Evolutionary conservation across 2,329 filamentous ascomycete genomes (phyloP), one percentile per base, ranked within the genome.

Genomic region (Passalora sequoiae): DNA sequence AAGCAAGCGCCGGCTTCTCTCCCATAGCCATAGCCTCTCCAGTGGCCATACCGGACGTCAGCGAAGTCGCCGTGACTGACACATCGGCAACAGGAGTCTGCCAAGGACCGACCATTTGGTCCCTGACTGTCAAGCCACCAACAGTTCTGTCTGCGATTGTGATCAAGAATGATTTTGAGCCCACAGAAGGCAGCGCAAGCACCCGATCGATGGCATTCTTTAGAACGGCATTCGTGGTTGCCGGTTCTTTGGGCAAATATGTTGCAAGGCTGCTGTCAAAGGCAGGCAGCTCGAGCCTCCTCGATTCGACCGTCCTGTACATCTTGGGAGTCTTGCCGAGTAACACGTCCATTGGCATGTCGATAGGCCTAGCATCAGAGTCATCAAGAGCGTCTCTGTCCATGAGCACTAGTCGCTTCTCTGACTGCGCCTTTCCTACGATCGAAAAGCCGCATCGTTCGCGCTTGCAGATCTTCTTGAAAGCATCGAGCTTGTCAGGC

Each of bases 21-120:
- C 92, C 92, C 84, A 95, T 94, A 1, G 89, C 84, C 87, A 97
- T 95, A n/a, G 89, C 89, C 66, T 97, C 92, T 55, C 92, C 92
- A 20, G 83, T 86, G 59, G 77, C 83, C 36, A 84, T 76, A 47
- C 83, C 86, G 12, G 75, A 70, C 35, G 80, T 77, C 56, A 95
- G 81, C 2, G 87, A 84, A 0, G 87, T 91, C 0, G 86, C 81
- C 16, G 91, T 97, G 17, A 97, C 91, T 2, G 89, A 91, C 36
- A 94, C 89, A 65, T 98, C 89, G 3, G 92, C 83, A 10, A 97
- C 89, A 2, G 92, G 92, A 9, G 83, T 86, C 65, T 97, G 92
- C 91, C 91, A 97, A 38, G 86, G 88, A 1, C 92, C 92, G 41
- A 96, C 91, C 80, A 97, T 89, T 66, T 97, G 92, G 62, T 97